Evolutionary conservation across 106 monocot genomes (phyloP).

Genomic region (Alisma plantagoaquatica): DNA sequence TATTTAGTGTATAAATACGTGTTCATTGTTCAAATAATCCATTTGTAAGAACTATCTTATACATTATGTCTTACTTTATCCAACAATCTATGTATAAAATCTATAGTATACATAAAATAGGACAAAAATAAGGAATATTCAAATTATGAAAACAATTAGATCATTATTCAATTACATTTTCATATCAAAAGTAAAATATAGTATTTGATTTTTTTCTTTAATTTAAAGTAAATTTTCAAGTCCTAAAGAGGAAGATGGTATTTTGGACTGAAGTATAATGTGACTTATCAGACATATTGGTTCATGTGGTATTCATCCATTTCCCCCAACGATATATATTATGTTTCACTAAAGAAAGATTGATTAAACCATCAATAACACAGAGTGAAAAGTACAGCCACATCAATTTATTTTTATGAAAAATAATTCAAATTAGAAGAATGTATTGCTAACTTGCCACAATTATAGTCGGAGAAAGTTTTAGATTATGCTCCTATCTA

Average conservation of each 20-base stretch:
- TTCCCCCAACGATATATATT: constrained; percentile 5
- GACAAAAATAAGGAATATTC: no score
- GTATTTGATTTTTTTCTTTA: constrained; percentile 11
- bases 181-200: constrained; percentile 4
- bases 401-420: not conserved
- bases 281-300: constrained; percentile 16
- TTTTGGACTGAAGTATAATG: constrained; percentile 13
- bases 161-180: not conserved
- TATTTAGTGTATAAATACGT: no score
- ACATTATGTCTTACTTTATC: no score
- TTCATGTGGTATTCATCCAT: constrained; percentile 13
- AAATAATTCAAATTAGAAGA: no score
- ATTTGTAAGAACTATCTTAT: no score
- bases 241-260: constrained; percentile 9
- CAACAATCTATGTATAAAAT: no score
- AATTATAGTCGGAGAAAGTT: no score
- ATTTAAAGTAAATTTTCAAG: constrained; percentile 8
- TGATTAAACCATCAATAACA: constrained; percentile 2
- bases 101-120: no score
- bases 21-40: no score
- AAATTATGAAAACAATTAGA: no score
- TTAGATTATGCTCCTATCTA: not conserved
- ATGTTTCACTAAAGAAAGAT: constrained; percentile 9
- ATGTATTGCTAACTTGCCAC: no score
- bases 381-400: not conserved